A percentile compares a stretch with the other conserved stretches of the same genome.
phyloP scores from a whole-genome alignment of 2,329 filamentous ascomycete species.

The Trichoderma harzianum region DNA sequence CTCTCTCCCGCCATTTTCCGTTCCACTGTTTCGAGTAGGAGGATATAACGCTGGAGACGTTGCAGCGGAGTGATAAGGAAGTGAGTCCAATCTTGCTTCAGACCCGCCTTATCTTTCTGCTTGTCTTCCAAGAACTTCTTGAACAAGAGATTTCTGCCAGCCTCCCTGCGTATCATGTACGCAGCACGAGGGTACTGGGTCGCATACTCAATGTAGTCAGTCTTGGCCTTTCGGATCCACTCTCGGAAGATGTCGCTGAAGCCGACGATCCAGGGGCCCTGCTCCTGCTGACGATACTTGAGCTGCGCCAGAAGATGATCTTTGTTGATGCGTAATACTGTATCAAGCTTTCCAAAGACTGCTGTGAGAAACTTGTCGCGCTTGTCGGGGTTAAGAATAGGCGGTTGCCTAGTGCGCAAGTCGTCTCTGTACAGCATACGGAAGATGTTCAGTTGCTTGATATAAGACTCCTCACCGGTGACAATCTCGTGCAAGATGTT shows the following conservation, averaged over 20 bases:
- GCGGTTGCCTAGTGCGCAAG: conserved; percentile 67
- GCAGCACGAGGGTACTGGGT: conserved; percentile 80
- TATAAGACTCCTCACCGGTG: conserved; percentile 86
- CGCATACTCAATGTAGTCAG: conserved; percentile 88
- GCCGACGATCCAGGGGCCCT: conserved; percentile 89
- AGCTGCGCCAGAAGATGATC: conserved; percentile 88
- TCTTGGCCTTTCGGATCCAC: conserved; percentile 93
- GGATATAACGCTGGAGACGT: conserved; percentile 81
- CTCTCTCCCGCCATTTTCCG: conserved; percentile 80
- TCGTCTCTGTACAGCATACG: conserved; percentile 82
- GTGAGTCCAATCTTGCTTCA: conserved; percentile 87
- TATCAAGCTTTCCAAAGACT: conserved; percentile 89
- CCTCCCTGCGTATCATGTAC: conserved; percentile 79
- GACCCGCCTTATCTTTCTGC: conserved; percentile 72
- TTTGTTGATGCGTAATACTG: conserved; percentile 86
- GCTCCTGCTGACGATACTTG: conserved; percentile 94
- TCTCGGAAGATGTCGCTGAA: conserved; percentile 98
- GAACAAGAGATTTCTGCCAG: conserved; percentile 81
- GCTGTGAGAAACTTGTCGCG: conserved; percentile 75
- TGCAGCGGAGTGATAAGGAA: conserved; percentile 93
- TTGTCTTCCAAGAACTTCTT: conserved; percentile 78
- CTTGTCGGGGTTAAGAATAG: conserved; percentile 75
- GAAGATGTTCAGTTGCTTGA: conserved; percentile 83
- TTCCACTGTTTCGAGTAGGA: conserved; percentile 78
- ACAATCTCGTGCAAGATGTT: conserved; percentile 96